Conservation (phyloP, 305 asterid genomes). For the Solanum hybrid region DNA sequence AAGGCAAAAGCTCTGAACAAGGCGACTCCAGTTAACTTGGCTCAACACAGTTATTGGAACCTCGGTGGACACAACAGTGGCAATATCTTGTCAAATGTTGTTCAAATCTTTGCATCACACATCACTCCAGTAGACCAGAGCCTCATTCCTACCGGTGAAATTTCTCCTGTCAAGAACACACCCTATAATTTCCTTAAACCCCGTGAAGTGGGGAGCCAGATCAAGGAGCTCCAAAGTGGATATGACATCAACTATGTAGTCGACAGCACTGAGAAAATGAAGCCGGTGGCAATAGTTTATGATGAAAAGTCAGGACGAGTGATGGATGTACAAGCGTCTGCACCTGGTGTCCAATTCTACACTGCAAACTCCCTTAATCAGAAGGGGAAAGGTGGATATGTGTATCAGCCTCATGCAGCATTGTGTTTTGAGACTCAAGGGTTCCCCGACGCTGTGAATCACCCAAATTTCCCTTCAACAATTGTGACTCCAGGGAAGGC, state of each 20-base stretch:
- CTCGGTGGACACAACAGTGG: conserved; percentile 75
- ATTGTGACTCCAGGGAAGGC: not conserved
- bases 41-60: conserved; percentile 75
- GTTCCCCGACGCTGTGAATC: conserved; percentile 18
- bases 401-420: conserved; percentile 8
- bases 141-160: conserved; percentile 59
- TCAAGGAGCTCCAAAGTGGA: conserved; percentile 41
- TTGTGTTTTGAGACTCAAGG: conserved; percentile 20
- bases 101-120: conserved; percentile 53
- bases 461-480: conserved; percentile 11
- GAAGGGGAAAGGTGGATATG: conserved; percentile 12
- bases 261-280: not conserved
- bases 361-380: conserved; percentile 2
- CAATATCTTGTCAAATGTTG: conserved; percentile 36
- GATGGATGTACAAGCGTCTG: conserved; percentile 1
- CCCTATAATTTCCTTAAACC: conserved; percentile 54
- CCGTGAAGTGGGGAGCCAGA: conserved; percentile 35
- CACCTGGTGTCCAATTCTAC: conserved; percentile 11
- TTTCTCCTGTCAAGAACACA: conserved; percentile 28
- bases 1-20: conserved; percentile 48
- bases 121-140: conserved; percentile 38
- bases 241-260: conserved; percentile 5
- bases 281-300: not conserved
- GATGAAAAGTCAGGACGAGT: conserved; percentile 8
- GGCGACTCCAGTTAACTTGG: conserved; percentile 65